Base-by-base conservation (phyloP, 441 rosid species). In the Erodium chrysanthum region DNA sequence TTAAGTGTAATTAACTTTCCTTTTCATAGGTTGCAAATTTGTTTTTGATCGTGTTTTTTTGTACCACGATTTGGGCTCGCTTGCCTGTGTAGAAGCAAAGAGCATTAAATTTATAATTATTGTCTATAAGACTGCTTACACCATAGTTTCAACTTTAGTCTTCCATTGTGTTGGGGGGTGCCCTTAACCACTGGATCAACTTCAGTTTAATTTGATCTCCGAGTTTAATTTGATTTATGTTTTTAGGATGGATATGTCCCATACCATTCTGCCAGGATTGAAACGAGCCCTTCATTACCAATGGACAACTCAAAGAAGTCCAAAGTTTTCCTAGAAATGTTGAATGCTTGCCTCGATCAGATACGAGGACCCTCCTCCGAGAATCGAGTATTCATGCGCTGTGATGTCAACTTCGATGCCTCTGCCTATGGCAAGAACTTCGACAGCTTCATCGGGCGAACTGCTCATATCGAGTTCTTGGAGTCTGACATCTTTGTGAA, bases 161-260 rank as follows among this genome's bases (percentile, higher is more conserved):
- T n/a, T n/a, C n/a, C n/a, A n/a, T n/a, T n/a, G n/a, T n/a, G n/a
- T n/a, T n/a, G n/a, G n/a, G n/a, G n/a, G n/a, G n/a, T n/a, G n/a
- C n/a, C n/a, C n/a, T n/a, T n/a, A n/a, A n/a, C n/a, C n/a, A n/a
- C n/a, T n/a, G n/a, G n/a, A n/a, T n/a, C n/a, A n/a, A n/a, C n/a
- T n/a, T n/a, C n/a, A n/a, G n/a, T n/a, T n/a, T n/a, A n/a, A 27
- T 27, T 27, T 27, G 29, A 27, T 27, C 29, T 27, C 29, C 3
- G 29, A 27, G 29, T 27, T 27, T 27, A 27, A 27, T 27, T 27
- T 46, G 63, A 42, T 48, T 40, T 40, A 6, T 14, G 14, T 64
- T 23, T 67, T 17, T 54, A 93, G 97, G 99, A 94, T 73, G 97
- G 97, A 31, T 94, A 94, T 77, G 91, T 94, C 77, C 99, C 99